Evolutionary conservation across 2,329 filamentous ascomycete species (phyloP), one percentile per base, ranked within the genome.

Genomic region (Hypoxylon sp.): DNA sequence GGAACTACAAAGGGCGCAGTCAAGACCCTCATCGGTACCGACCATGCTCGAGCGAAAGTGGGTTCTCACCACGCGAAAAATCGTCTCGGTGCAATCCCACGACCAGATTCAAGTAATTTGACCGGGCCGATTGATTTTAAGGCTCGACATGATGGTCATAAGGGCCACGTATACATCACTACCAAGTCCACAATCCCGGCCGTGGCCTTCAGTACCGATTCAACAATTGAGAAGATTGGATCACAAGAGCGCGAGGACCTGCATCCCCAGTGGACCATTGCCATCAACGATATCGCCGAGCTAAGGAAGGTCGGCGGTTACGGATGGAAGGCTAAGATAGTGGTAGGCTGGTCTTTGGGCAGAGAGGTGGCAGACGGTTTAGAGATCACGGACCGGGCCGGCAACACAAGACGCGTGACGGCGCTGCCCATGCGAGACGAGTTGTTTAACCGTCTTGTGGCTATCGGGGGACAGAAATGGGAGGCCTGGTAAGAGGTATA

Each of bases 381-480:
- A 68, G 82, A 91, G 67, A 86, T 94, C 67, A 80, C 80, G 24
- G 87, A 87, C n/a, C 81, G 80, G 56, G 77, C 77, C 13, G 86
- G 89, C 0, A 78, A 84, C 15, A 80, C 79, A 53, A 85, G 83
- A 62, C 85, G 86, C 54, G 75, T 95, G 1, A 96, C 91, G 6
- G 92, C 92, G 0, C 83, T 94, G 74, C 82, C 85, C 28, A 78
- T 90, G 72, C 78, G 92, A 39, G 91, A 95, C 70, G 90, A 94
- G 78, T 74, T 96, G 43, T 95, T 95, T 73, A 95, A 95, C 78
- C 86, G 92, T 15, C 74, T 94, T 57, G 79, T 93, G 59, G 87
- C 90, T 1, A 91, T 94, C 78, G 91, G 91, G 1, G 84, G 84
- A 13, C 91, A 95, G 82, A 93, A 93, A 82, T 95, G 92, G 92